Evolutionary conservation across 805 yeast genomes (phyloP), one percentile per base, ranked within the genome.

Genomic region (Ogataea henricii): DNA sequence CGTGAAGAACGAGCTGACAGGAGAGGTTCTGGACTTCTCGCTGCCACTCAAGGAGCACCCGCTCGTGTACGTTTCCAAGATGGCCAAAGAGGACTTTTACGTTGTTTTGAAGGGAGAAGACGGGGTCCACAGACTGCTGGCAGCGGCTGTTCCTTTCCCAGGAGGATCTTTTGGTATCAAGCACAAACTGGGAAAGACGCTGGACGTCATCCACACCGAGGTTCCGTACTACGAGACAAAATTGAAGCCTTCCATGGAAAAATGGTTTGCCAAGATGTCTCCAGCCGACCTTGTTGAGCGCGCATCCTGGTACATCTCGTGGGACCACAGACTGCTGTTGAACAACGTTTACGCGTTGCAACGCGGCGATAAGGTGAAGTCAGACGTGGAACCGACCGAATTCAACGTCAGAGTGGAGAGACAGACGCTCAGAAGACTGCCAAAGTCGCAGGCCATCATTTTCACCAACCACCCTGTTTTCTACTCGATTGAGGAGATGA

Each of bases 401-500:
- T 83, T 82, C 64, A 79, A 79, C 50, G 85, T 85, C 10, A 73
- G 91, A 56, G 87, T 84, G 7, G 89, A 85, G 64, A 75, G 89
- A 56, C 91, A 85, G 63, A 82, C 90, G 1, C 68, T 85, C 48
- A 72, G 89, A 60, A 73, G 85, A 58, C 71, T 85, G 45, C 90
- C 91, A 32, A 81, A 73, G 60, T 67, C 85, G 0, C 58, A 71
- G 40, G 89, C 89, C 2, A 80, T 85, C 50, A 80, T 85, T 42
- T 85, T 85, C 70, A 82, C 89, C 22, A 85, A 85, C 60, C 91
- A 85, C 61, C 91, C 90, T 4, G 73, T 83, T n/a, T 86, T 83
- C 60, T 87, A 87, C 64, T 78, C 86, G 2, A 80, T 87, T 35
- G 91, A 86, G 33, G 92, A 87, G 59, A 81, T 87, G 80, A 85